Base-by-base conservation (phyloP, 164 flowering plant species). In the Vitis rotundifolia region DNA sequence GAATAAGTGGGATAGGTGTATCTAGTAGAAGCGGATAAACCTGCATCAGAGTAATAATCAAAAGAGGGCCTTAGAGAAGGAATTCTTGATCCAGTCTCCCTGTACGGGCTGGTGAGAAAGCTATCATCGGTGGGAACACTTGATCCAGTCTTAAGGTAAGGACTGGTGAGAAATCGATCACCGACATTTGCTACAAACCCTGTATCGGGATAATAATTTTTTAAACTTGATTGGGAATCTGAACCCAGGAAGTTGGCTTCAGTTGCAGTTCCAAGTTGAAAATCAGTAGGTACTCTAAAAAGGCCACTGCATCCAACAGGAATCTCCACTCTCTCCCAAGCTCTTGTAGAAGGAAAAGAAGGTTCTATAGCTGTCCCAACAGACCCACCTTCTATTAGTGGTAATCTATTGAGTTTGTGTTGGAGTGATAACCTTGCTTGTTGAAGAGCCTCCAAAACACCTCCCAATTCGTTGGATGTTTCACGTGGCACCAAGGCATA, bases 371-470 rank as follows among this genome's bases (percentile, higher is more conserved):
- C 51, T 66, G 65, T 73, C n/a, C 63, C 71, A n/a, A 56, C 13
- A 26, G 80, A 44, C 11, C 56, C 37, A 61, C 52, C 72, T 52
- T 72, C 75, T 51, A 66, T 16, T 8, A 54, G 47, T 37, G 88
- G 75, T 48, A 60, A 28, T 49, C 69, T 63, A 57, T 62, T 68
- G 31, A 90, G 77, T 63, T 86, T 79, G 49, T 84, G 79, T 49
- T 78, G 81, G 16, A 94, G 78, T 7, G 94, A 80, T 44, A 81
- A 57, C 73, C 76, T 91, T 13, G 97, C 98, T 51, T 68, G 70
- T 72, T 85, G 82, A 49, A 94, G 97, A 55, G 87, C 88, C n/a
- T 83, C 90, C 59, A 94, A 81, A 49, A 92, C 87, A 59, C 67
- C 62, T 22, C 68, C 78, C 51, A 81, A 62, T 16, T 31, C 64